These are phyloP conservation scores for Coemansia biformis DNA, from an alignment of 192 early-diverging fungal species.

Conservation along the genomic window DNA sequence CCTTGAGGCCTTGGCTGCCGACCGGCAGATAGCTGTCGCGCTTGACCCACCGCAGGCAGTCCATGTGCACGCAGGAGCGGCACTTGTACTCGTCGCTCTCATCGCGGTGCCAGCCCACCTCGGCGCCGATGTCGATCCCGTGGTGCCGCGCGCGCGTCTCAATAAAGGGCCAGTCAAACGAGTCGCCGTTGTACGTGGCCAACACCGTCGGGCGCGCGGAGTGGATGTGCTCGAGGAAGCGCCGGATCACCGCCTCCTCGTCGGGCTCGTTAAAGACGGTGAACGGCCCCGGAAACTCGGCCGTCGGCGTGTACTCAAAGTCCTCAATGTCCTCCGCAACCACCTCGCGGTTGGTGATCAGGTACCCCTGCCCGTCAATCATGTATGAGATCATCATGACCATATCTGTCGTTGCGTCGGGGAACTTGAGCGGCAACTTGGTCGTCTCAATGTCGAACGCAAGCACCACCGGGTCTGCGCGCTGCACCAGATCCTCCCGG, in stretches of 20 bases:
- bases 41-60: conserved; percentile 96
- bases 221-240: conserved; percentile 91
- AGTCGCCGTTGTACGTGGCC: conserved; percentile 98
- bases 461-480: conserved; percentile 89
- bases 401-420: conserved; percentile 79
- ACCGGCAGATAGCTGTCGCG: conserved; percentile 96
- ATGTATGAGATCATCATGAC: conserved; percentile 99
- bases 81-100: conserved; percentile 82
- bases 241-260: conserved; percentile 69
- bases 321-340: conserved; percentile 94
- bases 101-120: conserved; percentile 83
- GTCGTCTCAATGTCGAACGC: conserved; percentile 99
- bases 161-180: conserved; percentile 98
- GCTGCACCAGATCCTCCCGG: conserved; percentile 78
- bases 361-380: conserved; percentile 95
- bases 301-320: conserved; percentile 96
- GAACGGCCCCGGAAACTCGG: conserved; percentile 92
- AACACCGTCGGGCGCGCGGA: conserved; percentile 77
- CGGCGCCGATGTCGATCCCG: conserved; percentile 81
- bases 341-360: conserved; percentile 97
- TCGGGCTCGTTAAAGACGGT: conserved; percentile 91
- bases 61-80: conserved; percentile 86
- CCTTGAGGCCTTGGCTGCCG: conserved; percentile 95
- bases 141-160: conserved; percentile 74
- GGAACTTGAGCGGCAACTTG: conserved; percentile 96